Percentiles rank a stretch among this genome's conserved stretches.
These are phyloP conservation scores for Spongospora subterranea DNA, from an alignment of 208 protist genomes.

Conservation along the genomic window DNA sequence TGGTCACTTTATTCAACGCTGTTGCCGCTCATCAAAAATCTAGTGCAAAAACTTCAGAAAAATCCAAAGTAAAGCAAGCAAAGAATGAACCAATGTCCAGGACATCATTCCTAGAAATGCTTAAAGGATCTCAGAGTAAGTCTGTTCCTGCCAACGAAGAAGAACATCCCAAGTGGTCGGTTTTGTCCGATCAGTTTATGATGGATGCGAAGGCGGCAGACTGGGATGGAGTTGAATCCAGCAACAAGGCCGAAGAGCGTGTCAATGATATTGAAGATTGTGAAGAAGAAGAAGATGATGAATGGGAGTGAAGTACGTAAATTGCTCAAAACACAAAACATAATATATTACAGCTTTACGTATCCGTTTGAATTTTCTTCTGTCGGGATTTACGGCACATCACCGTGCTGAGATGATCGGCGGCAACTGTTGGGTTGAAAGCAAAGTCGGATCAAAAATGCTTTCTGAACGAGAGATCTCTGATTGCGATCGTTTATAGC, in stretches of 20 bases:
- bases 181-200: not conserved
- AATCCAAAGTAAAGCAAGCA: not conserved
- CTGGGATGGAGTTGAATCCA: not conserved
- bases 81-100: constrained; percentile 40
- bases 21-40: not conserved
- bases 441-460: no score
- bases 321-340: no score
- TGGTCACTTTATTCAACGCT: constrained; percentile 46
- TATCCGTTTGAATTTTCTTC: no score
- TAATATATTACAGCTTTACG: no score
- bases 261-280: not conserved
- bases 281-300: not conserved
- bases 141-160: not conserved
- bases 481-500: no score
- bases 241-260: not conserved
- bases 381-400: no score
- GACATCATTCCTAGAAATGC: constrained; percentile 5
- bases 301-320: constrained; percentile 44
- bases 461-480: no score
- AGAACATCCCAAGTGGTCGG: not conserved
- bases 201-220: constrained; percentile 14
- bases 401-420: no score
- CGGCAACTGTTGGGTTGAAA: no score
- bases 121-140: not conserved
- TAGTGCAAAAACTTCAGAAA: not conserved